Conservation (phyloP, 2,329 filamentous ascomycete species). For the Bipolaris victoriae region DNA sequence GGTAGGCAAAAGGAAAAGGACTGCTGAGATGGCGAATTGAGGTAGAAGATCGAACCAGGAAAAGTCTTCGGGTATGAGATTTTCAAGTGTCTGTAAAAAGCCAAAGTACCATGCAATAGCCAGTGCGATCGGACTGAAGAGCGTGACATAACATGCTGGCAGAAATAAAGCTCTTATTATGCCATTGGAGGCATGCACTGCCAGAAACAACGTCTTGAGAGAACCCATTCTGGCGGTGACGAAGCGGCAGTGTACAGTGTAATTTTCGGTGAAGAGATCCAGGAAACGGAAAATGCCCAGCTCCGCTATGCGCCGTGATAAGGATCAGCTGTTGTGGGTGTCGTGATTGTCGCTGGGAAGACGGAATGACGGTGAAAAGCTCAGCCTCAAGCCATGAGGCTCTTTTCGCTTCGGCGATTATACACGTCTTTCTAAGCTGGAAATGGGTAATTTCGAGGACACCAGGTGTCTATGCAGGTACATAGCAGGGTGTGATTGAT, state of each 20-base stretch:
- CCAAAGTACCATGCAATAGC: slow-evolving; percentile 31
- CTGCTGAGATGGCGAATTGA: slow-evolving; percentile 35
- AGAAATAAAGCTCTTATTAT: slow-evolving; percentile 44
- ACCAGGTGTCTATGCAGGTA: slow-evolving; percentile 5
- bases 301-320: slow-evolving; percentile 1
- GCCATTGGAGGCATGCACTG: slow-evolving; percentile 42
- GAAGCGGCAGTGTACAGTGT: slow-evolving; percentile 7
- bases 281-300: slow-evolving; percentile 12
- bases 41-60: slow-evolving; percentile 39
- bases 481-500: slow-evolving; percentile 17
- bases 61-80: slow-evolving; percentile 30
- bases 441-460: neutral
- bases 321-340: slow-evolving; percentile 5
- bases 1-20: slow-evolving; percentile 39
- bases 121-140: slow-evolving; percentile 41
- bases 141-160: slow-evolving; percentile 40
- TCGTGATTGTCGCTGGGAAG: neutral
- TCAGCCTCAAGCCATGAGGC: slow-evolving; percentile 18
- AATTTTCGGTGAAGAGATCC: slow-evolving; percentile 9
- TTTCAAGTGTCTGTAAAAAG: slow-evolving; percentile 26
- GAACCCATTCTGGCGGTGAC: slow-evolving; percentile 35
- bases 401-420: slow-evolving; percentile 14
- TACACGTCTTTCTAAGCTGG: neutral
- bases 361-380: slow-evolving; percentile 11
- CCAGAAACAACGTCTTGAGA: slow-evolving; percentile 42